Evolutionary conservation across 2,329 filamentous ascomycete genomes (phyloP).

Genomic region (Aspergillus pseudoglaucus): DNA sequence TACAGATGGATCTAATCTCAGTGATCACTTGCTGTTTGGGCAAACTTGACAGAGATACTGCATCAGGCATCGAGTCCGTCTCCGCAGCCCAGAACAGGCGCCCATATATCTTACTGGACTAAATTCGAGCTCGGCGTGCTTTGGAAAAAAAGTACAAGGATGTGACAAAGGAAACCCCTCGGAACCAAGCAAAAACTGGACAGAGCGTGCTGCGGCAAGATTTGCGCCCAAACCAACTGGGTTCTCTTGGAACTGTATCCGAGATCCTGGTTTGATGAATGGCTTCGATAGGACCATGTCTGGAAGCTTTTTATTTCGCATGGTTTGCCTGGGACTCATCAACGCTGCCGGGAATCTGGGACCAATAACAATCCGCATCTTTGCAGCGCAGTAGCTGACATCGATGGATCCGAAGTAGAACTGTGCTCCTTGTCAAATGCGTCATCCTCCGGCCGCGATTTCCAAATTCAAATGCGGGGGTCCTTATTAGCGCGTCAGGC

Average conservation of each 20-base stretch:
- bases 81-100: too few species aligned
- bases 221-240: background rate
- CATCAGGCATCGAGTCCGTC: background rate
- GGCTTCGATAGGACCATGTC: too few species aligned
- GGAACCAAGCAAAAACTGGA: background rate
- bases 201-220: background rate
- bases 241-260: background rate
- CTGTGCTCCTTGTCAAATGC: too few species aligned
- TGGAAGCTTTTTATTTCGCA: too few species aligned
- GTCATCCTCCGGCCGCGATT: background rate
- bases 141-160: too few species aligned
- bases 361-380: background rate
- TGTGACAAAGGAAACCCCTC: background rate
- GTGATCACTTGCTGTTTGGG: background rate
- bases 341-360: background rate
- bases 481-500: background rate
- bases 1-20: background rate
- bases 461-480: background rate
- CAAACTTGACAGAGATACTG: background rate
- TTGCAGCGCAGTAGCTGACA: too few species aligned
- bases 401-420: background rate
- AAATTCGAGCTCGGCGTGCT: too few species aligned
- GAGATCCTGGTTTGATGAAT: background rate
- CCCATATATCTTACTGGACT: too few species aligned
- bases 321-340: background rate